phyloP scores from a whole-genome alignment of 306 rosid genomes.

The Cucurbita moschata region DNA sequence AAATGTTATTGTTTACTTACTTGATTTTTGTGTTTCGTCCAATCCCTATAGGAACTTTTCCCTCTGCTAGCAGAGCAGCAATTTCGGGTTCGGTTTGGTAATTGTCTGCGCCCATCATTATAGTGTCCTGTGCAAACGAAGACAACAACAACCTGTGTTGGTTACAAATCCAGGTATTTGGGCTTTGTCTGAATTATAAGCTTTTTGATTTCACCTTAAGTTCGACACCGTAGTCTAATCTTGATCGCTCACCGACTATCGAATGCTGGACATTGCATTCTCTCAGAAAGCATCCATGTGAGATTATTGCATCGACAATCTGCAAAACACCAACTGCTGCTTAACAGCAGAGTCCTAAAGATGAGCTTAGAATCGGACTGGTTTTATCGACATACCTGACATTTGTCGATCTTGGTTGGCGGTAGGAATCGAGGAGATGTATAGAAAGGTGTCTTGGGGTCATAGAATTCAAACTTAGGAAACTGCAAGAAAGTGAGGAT shows the following conservation, averaged over 20 bases:
- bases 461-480: slow-evolving; percentile 67
- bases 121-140: slow-evolving; percentile 36
- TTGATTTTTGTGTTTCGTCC: slow-evolving; percentile 66
- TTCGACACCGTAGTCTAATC: slow-evolving; percentile 67
- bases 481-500: slow-evolving; percentile 25
- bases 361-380: neutral
- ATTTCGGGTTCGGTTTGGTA: slow-evolving; percentile 96
- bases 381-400: slow-evolving; percentile 36
- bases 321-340: slow-evolving; percentile 19
- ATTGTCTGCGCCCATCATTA: slow-evolving; percentile 91
- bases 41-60: slow-evolving; percentile 75
- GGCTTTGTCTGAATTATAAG: neutral
- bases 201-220: slow-evolving; percentile 37
- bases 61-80: slow-evolving; percentile 55
- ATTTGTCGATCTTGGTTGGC: slow-evolving; percentile 80
- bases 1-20: slow-evolving; percentile 19
- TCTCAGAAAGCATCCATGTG: slow-evolving; percentile 83
- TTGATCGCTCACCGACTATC: slow-evolving; percentile 77
- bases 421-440: slow-evolving; percentile 91
- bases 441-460: slow-evolving; percentile 73
- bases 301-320: slow-evolving; percentile 76
- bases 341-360: slow-evolving; percentile 8
- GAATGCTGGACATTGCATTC: slow-evolving; percentile 56
- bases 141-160: neutral
- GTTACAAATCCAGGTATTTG: neutral